A percentile compares a stretch with the other conserved stretches of the same genome.
Conservation (phyloP, 495 filamentous ascomycete species). For the Penicilliopsis zonata region DNA sequence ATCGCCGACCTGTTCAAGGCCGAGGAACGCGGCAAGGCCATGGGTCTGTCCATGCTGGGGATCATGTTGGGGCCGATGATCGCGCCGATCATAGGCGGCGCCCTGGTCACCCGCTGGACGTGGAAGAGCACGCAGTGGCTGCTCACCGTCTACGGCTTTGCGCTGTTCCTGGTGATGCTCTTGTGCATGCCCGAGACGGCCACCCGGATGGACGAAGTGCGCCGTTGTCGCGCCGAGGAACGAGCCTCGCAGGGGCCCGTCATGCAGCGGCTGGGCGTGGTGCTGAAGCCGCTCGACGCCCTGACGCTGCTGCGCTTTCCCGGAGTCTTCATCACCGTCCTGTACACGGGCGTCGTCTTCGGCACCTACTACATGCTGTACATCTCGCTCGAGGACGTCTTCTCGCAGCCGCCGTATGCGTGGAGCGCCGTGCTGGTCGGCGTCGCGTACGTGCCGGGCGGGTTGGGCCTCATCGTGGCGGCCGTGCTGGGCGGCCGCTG, state of each 20-base stretch:
- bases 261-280: slow-evolving; percentile 22
- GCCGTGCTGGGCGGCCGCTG: slow-evolving; percentile 5
- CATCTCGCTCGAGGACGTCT: slow-evolving; percentile 4
- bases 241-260: neutral
- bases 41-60: slow-evolving; percentile 6
- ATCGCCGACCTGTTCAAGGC: slow-evolving; percentile 5
- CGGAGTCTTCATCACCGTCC: slow-evolving; percentile 1
- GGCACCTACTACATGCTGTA: slow-evolving; percentile 3
- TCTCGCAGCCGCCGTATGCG: slow-evolving; percentile 4
- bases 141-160: neutral
- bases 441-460: slow-evolving; percentile 3
- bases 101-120: slow-evolving; percentile 1
- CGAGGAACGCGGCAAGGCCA: slow-evolving; percentile 5
- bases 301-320: slow-evolving; percentile 1
- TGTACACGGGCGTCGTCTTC: neutral
- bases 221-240: neutral
- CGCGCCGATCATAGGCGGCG: slow-evolving; percentile 7
- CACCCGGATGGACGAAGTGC: slow-evolving; percentile 1
- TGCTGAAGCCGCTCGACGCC: neutral
- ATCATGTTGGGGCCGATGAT: slow-evolving; percentile 3
- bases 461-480: slow-evolving; percentile 4
- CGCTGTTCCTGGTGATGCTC: slow-evolving; percentile 2
- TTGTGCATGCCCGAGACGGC: slow-evolving; percentile 14
- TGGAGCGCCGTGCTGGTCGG: slow-evolving; percentile 3
- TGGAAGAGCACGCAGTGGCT: slow-evolving; percentile 7